A percentile compares a stretch with the other conserved stretches of the same genome.
These are phyloP conservation scores for Cymbopogon flexuosus DNA, from an alignment of 202 grass and related monocot species.

Conservation along the genomic window DNA sequence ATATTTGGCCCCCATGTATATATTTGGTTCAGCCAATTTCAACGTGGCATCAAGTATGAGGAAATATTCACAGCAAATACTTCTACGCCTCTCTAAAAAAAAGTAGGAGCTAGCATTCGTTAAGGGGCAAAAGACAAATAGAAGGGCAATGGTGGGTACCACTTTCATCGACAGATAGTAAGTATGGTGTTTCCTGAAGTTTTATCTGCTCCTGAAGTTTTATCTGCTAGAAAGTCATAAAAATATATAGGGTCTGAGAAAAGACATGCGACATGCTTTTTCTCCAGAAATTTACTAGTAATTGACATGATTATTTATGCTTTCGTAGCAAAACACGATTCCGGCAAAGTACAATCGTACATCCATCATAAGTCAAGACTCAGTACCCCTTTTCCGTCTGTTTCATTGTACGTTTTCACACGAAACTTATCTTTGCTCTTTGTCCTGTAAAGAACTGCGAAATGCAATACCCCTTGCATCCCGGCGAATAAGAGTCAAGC, in stretches of 20 bases:
- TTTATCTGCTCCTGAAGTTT: neutral
- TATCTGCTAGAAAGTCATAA: neutral
- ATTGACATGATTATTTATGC: neutral
- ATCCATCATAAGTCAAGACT: neutral
- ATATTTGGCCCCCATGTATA: neutral
- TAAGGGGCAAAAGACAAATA: neutral
- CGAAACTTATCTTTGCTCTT: neutral
- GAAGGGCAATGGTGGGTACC: neutral
- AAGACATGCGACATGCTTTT: neutral
- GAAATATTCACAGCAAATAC: neutral
- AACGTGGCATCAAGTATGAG: conserved; percentile 38
- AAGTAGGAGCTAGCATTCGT: neutral
- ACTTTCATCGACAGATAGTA: neutral
- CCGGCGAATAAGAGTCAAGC: neutral
- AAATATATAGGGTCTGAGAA: neutral
- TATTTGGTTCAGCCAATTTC: conserved; percentile 1
- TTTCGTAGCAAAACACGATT: neutral
- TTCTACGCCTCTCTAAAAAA: neutral
- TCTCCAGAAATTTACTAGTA: neutral
- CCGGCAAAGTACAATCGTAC: neutral
- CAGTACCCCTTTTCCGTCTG: neutral
- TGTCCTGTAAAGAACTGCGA: neutral
- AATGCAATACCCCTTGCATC: neutral
- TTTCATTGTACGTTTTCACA: neutral
- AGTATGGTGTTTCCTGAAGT: neutral